These are phyloP conservation scores for Fusarium continuum DNA, from an alignment of 2,329 filamentous ascomycete species.

Conservation along the genomic window DNA sequence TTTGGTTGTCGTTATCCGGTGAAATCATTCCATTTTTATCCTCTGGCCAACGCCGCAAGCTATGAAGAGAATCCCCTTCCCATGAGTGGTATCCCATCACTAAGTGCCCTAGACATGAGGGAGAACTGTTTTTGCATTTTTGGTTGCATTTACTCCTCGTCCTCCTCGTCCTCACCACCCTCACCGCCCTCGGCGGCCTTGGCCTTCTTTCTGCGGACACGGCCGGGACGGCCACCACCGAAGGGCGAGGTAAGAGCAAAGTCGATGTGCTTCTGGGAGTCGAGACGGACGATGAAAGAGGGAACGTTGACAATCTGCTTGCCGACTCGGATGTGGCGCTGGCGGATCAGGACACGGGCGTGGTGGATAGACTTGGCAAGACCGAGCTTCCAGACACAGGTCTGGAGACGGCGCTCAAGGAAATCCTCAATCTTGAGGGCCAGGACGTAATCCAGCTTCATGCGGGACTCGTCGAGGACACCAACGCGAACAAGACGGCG, in stretches of 20 bases:
- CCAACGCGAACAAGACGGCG: conserved; percentile 99
- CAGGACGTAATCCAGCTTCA: conserved; percentile 99
- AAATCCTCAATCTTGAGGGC: conserved; percentile 99
- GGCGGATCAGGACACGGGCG: conserved; percentile 99
- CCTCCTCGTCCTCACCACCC: conserved; percentile 84
- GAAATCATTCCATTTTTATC: conserved; percentile 58
- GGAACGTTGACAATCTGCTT: conserved; percentile 99
- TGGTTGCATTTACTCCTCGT: conserved; percentile 71
- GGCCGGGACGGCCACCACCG: conserved; percentile 94
- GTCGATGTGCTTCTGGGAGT: conserved; percentile 99
- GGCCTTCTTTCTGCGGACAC: conserved; percentile 99
- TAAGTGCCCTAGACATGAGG: conserved; percentile 43
- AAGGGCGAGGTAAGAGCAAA: conserved; percentile 98
- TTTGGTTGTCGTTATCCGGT: conserved; percentile 43
- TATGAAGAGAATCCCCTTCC: conserved; percentile 56
- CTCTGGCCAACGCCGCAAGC: conserved; percentile 62
- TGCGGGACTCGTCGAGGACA: conserved; percentile 99
- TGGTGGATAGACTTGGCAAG: conserved; percentile 99
- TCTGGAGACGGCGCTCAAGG: conserved; percentile 99
- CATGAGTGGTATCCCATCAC: conserved; percentile 50
- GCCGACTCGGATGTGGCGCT: conserved; percentile 99
- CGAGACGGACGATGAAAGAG: conserved; percentile 98
- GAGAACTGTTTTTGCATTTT: conserved; percentile 46
- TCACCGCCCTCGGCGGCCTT: conserved; percentile 90
- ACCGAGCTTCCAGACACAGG: conserved; percentile 99